These are phyloP conservation scores for Dendrobium chrysotoxum DNA, from an alignment of 106 monocot genomes.

Conservation along the genomic window DNA sequence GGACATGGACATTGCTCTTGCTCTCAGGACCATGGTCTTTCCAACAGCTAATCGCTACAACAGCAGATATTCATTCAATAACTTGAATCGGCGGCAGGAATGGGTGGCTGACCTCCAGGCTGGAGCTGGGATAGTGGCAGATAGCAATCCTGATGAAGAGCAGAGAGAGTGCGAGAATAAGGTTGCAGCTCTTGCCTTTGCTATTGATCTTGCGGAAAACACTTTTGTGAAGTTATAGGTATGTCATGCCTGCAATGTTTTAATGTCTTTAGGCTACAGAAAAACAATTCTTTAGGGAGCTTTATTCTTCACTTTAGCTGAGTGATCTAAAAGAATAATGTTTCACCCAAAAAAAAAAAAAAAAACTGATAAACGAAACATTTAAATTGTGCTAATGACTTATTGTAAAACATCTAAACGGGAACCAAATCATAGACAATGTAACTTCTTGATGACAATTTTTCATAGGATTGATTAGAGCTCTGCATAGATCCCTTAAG, in stretches of 20 bases:
- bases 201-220: constrained; percentile 75
- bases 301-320: too few species aligned
- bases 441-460: too few species aligned
- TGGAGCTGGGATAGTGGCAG: constrained; percentile 82
- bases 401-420: too few species aligned
- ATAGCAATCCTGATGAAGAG: constrained; percentile 71
- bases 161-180: constrained; percentile 77
- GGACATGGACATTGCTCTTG: constrained; percentile 24
- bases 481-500: too few species aligned
- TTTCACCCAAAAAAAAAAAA: too few species aligned
- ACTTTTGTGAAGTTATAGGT: constrained; percentile 32
- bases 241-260: background rate
- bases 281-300: too few species aligned
- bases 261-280: background rate
- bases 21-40: constrained; percentile 23
- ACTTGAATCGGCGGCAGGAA: constrained; percentile 11
- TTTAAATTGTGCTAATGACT: too few species aligned
- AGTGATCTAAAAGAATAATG: too few species aligned
- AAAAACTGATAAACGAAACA: too few species aligned
- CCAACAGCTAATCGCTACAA: constrained; percentile 5
- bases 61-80: background rate
- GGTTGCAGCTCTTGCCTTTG: constrained; percentile 66
- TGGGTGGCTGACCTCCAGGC: constrained; percentile 50
- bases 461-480: too few species aligned
- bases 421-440: too few species aligned